A percentile compares a stretch with the other conserved stretches of the same genome.
Evolutionary conservation across 768 basidiomycete genomes (phyloP).

Genomic region (Pisolithus marmoratus): DNA sequence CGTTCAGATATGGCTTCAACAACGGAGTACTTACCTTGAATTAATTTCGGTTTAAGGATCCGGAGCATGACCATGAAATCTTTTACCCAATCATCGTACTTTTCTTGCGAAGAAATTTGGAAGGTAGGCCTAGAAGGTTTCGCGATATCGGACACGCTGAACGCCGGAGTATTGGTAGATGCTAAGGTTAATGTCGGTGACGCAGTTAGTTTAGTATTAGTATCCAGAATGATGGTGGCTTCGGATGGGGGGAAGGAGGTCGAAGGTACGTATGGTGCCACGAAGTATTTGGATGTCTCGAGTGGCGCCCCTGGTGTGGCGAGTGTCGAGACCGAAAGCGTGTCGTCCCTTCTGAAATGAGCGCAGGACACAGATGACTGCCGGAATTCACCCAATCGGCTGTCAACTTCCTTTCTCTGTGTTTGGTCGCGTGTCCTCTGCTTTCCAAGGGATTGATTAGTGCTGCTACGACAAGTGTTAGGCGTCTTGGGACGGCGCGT

Average conservation of each 20-base stretch:
- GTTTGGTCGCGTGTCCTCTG: too few relatives aligned
- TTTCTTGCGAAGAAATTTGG: neutral
- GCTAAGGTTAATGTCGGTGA: too few relatives aligned
- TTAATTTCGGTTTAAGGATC: conserved; percentile 26
- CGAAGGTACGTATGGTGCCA: neutral
- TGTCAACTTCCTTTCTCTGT: too few relatives aligned
- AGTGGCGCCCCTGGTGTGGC: neutral
- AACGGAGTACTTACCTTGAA: conserved; percentile 19
- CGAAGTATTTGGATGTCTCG: conserved; percentile 20
- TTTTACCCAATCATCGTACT: conserved; percentile 4
- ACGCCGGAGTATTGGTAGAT: too few relatives aligned
- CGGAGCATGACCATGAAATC: conserved; percentile 23
- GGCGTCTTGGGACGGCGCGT: too few relatives aligned
- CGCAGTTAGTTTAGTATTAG: neutral
- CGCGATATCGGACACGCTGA: too few relatives aligned
- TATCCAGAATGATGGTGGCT: conserved; percentile 3
- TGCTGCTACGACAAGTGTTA: too few relatives aligned
- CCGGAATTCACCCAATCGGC: too few relatives aligned
- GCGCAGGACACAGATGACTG: too few relatives aligned
- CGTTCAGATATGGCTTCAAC: neutral
- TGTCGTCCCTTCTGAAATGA: too few relatives aligned
- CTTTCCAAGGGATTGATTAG: too few relatives aligned
- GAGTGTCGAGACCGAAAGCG: too few relatives aligned
- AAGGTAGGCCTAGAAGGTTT: neutral
- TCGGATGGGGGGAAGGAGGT: neutral